These are phyloP conservation scores for Posidonia oceanica DNA, from an alignment of 116 monocot species.

Conservation along the genomic window DNA sequence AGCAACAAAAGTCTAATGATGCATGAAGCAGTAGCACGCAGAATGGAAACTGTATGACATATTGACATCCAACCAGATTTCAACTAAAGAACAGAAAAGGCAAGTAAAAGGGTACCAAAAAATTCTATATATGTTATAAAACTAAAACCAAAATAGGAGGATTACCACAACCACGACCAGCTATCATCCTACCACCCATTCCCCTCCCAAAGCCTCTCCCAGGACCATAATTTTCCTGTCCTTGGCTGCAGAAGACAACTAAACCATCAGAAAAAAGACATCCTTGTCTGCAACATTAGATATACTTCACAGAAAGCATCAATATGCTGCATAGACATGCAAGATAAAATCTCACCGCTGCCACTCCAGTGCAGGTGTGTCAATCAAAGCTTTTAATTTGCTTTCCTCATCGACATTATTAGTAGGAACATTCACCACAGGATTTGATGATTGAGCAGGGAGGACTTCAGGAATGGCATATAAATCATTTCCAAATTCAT, in stretches of 20 bases:
- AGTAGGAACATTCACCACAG: constrained; percentile 34
- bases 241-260: constrained; percentile 43
- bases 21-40: too few species aligned
- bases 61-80: too few species aligned
- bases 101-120: too few species aligned
- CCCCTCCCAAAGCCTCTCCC: constrained; percentile 98
- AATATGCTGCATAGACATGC: background rate
- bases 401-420: constrained; percentile 80
- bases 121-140: too few species aligned
- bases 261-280: constrained; percentile 2
- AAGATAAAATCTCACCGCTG: constrained; percentile 41
- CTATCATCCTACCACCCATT: constrained; percentile 79
- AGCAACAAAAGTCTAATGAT: too few species aligned
- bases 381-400: constrained; percentile 85
- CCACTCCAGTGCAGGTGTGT: constrained; percentile 92
- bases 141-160: background rate
- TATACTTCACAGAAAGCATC: background rate
- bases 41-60: too few species aligned
- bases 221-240: constrained; percentile 53
- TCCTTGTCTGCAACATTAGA: background rate
- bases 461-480: constrained; percentile 71
- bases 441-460: constrained; percentile 34
- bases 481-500: constrained; percentile 96
- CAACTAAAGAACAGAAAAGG: too few species aligned
- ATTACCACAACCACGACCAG: constrained; percentile 86